Base-by-base conservation (phyloP, 768 basidiomycete genomes). In the Pleurotus sapidus region DNA sequence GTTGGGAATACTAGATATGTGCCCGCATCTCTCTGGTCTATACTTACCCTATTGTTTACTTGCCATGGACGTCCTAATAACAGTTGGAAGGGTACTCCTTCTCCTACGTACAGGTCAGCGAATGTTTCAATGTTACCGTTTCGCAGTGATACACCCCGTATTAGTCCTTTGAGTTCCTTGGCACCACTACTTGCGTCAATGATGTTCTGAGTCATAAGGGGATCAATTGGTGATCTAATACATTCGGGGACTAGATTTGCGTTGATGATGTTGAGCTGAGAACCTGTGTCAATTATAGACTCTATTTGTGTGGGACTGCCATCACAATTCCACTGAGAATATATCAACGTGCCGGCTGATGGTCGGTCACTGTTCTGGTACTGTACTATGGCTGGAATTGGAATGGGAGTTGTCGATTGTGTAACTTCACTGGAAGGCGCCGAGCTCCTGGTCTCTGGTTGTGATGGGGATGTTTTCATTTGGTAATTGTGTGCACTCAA, bases 121-220 rank as follows among this genome's bases (percentile, higher is more conserved):
- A 11, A 8, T 0, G 68, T 71, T 0, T 9, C 18, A 2, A 69
- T 57, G 1, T 39, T 57, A 51, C 70, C 70, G 34, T 64, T 63
- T 2, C 17, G 20, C 2, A 73, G 46, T 7, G 58, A 57, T 3
- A 68, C 65, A n/a, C 59, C 57, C 1, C 55, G 12, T 4, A 68
- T 60, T 27, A 64, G 46, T 15, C 70, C 70, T 46, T 49, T 49
- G 3, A 68, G 51, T 1, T 56, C 30, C 0, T 63, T 62, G 46
- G 59, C 53, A 1, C 65, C 66, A 1, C 70, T 68, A 59, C 69
- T 73, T 0, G 67, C 70, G 48, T 73, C 71, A 30, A 55, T 58
- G 60, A 71, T 65, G 1, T 12, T 48, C 1, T 55, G 62, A 0
- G 20, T 6, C 8, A 54, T 9, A 1, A 17, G 39, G 11, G 61